These are phyloP conservation scores for Digitaria exilis DNA, from an alignment of 202 grass and related monocot genomes.

Conservation along the genomic window DNA sequence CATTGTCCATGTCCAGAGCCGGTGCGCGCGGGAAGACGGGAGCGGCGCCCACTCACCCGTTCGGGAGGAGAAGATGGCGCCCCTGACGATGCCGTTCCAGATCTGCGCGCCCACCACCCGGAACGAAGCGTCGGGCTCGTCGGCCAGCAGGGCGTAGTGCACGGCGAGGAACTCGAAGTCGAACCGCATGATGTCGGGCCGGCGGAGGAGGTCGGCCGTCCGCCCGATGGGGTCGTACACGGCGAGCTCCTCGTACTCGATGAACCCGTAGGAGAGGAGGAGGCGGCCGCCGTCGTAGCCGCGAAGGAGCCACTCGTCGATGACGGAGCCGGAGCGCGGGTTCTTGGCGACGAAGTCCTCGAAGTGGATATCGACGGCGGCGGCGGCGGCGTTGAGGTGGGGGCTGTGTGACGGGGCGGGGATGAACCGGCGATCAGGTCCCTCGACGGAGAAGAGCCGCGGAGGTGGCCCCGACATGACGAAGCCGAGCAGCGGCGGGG, in stretches of 20 bases:
- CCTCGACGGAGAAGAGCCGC: not conserved
- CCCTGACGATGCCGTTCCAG: not conserved
- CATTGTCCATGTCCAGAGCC: no score
- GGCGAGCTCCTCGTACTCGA: not conserved
- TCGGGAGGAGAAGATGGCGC: not conserved
- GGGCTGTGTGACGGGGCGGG: not conserved
- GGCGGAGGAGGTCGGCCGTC: not conserved
- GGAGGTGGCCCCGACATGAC: not conserved
- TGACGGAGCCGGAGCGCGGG: not conserved
- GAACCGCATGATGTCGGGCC: not conserved
- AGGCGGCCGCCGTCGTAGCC: not conserved
- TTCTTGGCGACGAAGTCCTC: not conserved
- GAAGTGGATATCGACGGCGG: not conserved
- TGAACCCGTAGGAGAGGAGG: not conserved
- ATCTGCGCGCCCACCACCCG: not conserved
- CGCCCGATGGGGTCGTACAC: slow-evolving; percentile 29
- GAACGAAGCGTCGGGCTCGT: not conserved
- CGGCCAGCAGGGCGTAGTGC: not conserved
- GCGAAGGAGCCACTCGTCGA: not conserved
- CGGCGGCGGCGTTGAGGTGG: not conserved
- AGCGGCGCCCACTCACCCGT: no score
- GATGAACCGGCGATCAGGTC: not conserved
- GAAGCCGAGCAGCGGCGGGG: slow-evolving; percentile 1
- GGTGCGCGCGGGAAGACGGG: no score
- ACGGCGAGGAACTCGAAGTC: not conserved